phyloP scores from a whole-genome alignment of 345 rosid species.

The Citrus unshiu region DNA sequence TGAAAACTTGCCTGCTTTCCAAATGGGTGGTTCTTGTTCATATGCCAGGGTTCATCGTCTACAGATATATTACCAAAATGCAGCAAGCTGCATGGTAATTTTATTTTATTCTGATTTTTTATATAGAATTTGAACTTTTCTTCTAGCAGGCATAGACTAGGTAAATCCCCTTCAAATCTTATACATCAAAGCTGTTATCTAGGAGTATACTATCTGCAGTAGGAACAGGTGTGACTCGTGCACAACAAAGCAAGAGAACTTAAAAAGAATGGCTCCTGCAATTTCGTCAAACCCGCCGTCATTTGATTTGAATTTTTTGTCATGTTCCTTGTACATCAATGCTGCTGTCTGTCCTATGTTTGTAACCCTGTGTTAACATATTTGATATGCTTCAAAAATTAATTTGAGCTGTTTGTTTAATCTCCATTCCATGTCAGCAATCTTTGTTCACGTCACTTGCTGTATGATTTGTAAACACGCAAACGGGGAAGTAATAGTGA shows the following conservation, averaged over 20 bases:
- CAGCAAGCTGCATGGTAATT: not conserved
- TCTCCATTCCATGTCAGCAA: not conserved
- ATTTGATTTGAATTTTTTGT: not conserved
- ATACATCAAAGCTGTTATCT: not conserved
- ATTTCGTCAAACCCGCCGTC: not conserved
- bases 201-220: not conserved
- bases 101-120: no score
- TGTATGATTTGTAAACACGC: conserved; percentile 40
- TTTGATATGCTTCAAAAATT: not conserved
- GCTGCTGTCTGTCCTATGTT: not conserved
- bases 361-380: not conserved
- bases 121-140: not conserved
- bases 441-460: not conserved
- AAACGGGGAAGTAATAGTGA: conserved; percentile 76
- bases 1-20: no score
- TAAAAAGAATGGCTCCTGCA: not conserved
- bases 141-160: not conserved
- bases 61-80: not conserved
- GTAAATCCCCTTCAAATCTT: not conserved
- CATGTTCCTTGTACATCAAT: not conserved
- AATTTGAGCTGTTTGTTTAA: not conserved
- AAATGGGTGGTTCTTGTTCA: not conserved
- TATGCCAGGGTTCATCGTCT: not conserved
- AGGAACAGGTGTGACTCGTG: not conserved
- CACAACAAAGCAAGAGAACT: not conserved